Conservation (phyloP, 345 rosid species). For the Trapa bicornis region DNA sequence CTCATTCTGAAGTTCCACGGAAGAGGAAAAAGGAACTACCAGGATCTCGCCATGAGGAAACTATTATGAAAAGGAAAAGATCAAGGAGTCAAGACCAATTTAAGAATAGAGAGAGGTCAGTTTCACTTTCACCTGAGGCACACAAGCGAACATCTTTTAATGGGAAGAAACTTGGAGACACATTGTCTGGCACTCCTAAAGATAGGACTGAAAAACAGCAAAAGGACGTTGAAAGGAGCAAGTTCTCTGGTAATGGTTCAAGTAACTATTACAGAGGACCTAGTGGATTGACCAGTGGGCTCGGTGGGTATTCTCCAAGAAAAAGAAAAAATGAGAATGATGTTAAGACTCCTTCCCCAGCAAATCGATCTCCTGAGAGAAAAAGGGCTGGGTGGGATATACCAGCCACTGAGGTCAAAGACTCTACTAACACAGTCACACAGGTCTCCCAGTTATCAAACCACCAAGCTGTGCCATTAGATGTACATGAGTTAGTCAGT, state of each 20-base stretch:
- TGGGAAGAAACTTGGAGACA: conserved; percentile 34
- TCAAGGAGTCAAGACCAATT: conserved; percentile 59
- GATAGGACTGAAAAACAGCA: conserved; percentile 40
- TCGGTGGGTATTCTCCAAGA: conserved; percentile 93
- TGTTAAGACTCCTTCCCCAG: conserved; percentile 58
- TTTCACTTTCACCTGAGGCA: conserved; percentile 38
- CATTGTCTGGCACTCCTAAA: conserved; percentile 23
- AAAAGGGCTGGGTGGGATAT: conserved; percentile 78
- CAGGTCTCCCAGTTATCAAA: conserved; percentile 27
- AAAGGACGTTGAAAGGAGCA: conserved; percentile 29
- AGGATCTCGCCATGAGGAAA: conserved; percentile 35
- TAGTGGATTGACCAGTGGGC: conserved; percentile 48
- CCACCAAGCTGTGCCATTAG: conserved; percentile 28
- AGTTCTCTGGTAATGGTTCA: conserved; percentile 29
- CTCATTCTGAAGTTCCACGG: conserved; percentile 31
- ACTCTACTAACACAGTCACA: conserved; percentile 22
- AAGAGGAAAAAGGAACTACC: conserved; percentile 38
- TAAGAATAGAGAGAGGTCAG: conserved; percentile 36
- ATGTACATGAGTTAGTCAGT: conserved; percentile 24
- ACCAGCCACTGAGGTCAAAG: conserved; percentile 31
- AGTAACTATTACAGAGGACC: conserved; percentile 41
- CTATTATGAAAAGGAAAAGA: conserved; percentile 44
- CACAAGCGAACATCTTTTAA: conserved; percentile 31
- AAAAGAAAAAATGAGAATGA: conserved; percentile 60
- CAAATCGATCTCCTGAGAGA: conserved; percentile 55